phyloP scores from a whole-genome alignment of 106 monocot genomes.

The Gastrodia elata region DNA sequence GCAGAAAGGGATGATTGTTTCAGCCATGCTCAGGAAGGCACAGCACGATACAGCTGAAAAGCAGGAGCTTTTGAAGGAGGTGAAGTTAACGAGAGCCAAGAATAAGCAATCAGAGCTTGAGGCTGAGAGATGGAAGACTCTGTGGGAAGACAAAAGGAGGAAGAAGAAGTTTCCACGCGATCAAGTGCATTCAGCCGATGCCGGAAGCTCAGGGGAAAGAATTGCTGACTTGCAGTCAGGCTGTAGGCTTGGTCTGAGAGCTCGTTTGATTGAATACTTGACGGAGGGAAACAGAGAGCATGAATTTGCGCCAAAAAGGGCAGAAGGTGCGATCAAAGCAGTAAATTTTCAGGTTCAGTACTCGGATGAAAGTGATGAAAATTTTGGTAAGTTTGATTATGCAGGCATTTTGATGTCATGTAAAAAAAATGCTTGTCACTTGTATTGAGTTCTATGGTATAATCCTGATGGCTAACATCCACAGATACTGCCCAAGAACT shows the following conservation, averaged over 20 bases:
- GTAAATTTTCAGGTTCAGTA: conserved; percentile 20
- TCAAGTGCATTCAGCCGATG: conserved; percentile 1
- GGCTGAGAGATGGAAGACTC: conserved; percentile 41
- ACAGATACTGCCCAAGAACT: conserved; percentile 31
- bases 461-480: conserved; percentile 8
- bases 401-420: not conserved
- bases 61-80: conserved; percentile 50
- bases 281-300: conserved; percentile 42
- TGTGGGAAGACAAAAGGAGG: conserved; percentile 29
- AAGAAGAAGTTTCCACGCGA: conserved; percentile 18
- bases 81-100: conserved; percentile 58
- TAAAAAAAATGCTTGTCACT: not conserved
- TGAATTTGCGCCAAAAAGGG: conserved; percentile 3
- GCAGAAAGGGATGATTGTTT: conserved; percentile 85
- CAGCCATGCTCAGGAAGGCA: conserved; percentile 79
- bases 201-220: conserved; percentile 22
- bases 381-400: conserved; percentile 34
- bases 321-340: conserved; percentile 1
- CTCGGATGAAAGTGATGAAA: conserved; percentile 23
- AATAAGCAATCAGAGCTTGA: conserved; percentile 77
- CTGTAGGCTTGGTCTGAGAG: not conserved
- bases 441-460: not conserved
- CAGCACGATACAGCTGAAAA: conserved; percentile 64
- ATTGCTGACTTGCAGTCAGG: not conserved
- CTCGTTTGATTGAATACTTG: conserved; percentile 44